These are phyloP conservation scores for Oxytropis ochrocephala DNA, from an alignment of 306 rosid genomes.

Conservation along the genomic window DNA sequence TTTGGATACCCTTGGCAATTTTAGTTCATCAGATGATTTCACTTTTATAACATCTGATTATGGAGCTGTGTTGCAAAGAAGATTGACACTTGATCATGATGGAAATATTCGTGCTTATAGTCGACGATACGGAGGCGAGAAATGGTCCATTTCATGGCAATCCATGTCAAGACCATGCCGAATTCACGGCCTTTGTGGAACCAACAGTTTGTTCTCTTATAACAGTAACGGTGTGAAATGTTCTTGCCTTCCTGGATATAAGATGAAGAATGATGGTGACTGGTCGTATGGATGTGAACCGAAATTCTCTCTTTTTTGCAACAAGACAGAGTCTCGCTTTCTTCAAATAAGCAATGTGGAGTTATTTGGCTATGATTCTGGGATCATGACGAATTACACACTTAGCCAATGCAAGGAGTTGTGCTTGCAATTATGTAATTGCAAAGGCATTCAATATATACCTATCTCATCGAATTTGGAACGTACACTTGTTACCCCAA, in stretches of 20 bases:
- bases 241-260: slow-evolving; percentile 37
- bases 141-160: slow-evolving; percentile 50
- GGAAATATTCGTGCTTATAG: slow-evolving; percentile 50
- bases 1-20: slow-evolving; percentile 35
- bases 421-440: slow-evolving; percentile 32
- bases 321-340: slow-evolving; percentile 15
- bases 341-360: slow-evolving; percentile 20
- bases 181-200: slow-evolving; percentile 49
- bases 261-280: slow-evolving; percentile 6
- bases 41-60: slow-evolving; percentile 34
- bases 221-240: slow-evolving; percentile 17
- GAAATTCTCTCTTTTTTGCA: slow-evolving; percentile 23
- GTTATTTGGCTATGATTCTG: slow-evolving; percentile 40
- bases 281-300: slow-evolving; percentile 48
- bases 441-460: slow-evolving; percentile 37
- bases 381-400: slow-evolving; percentile 25
- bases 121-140: neutral
- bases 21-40: slow-evolving; percentile 42
- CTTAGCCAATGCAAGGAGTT: slow-evolving; percentile 22
- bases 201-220: slow-evolving; percentile 32
- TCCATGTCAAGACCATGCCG: slow-evolving; percentile 31
- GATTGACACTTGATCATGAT: slow-evolving; percentile 38
- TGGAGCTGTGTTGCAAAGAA: slow-evolving; percentile 30
- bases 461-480: neutral
- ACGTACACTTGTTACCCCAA: slow-evolving; percentile 36